Base-by-base conservation (phyloP, 352 stramenopile genomes). In the Globisporangium canariense region DNA sequence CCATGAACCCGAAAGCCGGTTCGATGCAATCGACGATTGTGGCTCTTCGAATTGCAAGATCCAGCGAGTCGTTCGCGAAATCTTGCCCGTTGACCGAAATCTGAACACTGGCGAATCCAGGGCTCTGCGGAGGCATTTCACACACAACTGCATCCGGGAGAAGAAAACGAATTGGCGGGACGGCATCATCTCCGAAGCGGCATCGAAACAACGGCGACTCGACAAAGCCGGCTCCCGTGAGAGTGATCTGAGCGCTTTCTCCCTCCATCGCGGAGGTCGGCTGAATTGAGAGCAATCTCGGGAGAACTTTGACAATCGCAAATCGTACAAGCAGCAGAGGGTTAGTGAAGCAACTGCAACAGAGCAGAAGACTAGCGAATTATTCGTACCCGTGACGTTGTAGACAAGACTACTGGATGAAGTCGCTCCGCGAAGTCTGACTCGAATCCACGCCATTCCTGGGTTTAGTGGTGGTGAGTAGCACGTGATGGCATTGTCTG, bases 31-130 rank as follows among this genome's bases (percentile, higher is more conserved):
- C 62, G 13, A 84, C 0, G 62, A 60, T 46, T 56, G 55, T 25
- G 62, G 63, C 5, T 73, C 22, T 0, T 20, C 8, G 30, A 74
- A 79, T 18, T 16, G 8, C 50, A n/a, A 18, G 74, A 41, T 3
- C 13, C 2, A 60, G 9, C 4, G 5, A 30, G n/a, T 73, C 67
- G 6, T 54, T 40, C 7, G 60, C 69, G 40, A 77, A 80, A 40
- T 84, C 76, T 65, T 79, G 74, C 30, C 74, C 71, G 60, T 82
- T 81, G 20, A 71, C 76, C 2, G 74, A 69, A 14, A 84, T 64
- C 30, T 58, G 62, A 11, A 67, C 62, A 49, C 6, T 20, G 1
- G 43, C 22, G 14, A 16, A 2, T 16, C 53, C 53, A n/a, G 53
- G 20, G 7, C 30, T 60, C 6, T 30, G 52, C 76, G 41, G 51